Percentiles rank a stretch among this genome's conserved stretches.
These are phyloP conservation scores for Trichosporon faecale DNA, from an alignment of 1,284 basidiomycete species.

Conservation along the genomic window DNA sequence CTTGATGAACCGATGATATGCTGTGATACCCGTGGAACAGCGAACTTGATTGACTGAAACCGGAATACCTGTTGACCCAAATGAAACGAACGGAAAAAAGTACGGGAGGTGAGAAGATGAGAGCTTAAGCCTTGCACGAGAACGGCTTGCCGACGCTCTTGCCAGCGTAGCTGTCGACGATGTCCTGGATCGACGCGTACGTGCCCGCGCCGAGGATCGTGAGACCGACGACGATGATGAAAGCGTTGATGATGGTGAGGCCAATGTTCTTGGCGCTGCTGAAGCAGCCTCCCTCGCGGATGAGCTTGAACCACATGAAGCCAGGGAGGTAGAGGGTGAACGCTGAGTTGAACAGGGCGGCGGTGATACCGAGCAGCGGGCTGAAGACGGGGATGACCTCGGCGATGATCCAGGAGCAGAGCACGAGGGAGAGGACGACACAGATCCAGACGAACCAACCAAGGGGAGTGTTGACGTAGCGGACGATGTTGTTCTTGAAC, in stretches of 20 bases:
- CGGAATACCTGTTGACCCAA: not conserved
- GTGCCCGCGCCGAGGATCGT: conserved; percentile 20
- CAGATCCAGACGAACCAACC: conserved; percentile 57
- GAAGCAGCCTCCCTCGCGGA: conserved; percentile 21
- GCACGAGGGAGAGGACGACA: conserved; percentile 1
- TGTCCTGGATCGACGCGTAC: conserved; percentile 19
- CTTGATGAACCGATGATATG: not conserved
- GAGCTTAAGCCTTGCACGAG: conserved; percentile 13
- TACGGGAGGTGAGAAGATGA: not conserved
- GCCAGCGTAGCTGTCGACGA: conserved; percentile 13
- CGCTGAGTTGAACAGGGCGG: conserved; percentile 28
- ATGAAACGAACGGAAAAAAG: not conserved
- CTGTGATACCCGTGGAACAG: not conserved
- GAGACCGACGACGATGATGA: conserved; percentile 20
- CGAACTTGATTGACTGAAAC: not conserved
- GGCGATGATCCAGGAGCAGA: conserved; percentile 21
- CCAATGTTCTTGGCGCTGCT: conserved; percentile 14
- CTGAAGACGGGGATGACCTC: conserved; percentile 44
- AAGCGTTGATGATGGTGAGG: conserved; percentile 17
- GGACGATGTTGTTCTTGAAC: conserved; percentile 18
- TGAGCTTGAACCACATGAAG: conserved; percentile 26
- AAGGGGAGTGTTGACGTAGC: conserved; percentile 37
- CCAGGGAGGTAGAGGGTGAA: conserved; percentile 24
- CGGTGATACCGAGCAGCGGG: conserved; percentile 37
- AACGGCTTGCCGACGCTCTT: conserved; percentile 19